These are phyloP conservation scores for Stevia rebaudiana DNA, from an alignment of 140 eudicot species.

Conservation along the genomic window DNA sequence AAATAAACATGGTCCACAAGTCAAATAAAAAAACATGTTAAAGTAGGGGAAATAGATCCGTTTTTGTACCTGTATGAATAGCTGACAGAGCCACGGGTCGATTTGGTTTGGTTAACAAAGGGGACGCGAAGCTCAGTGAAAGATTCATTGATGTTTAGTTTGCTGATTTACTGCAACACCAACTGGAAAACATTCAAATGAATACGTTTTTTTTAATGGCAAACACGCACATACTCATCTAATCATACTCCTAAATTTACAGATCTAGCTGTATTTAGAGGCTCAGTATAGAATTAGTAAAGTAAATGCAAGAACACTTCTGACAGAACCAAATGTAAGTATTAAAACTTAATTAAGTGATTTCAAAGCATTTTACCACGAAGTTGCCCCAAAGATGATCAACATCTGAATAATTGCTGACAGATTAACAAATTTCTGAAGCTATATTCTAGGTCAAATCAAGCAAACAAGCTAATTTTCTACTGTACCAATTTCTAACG, in stretches of 20 bases:
- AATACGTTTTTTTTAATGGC: too few relatives aligned
- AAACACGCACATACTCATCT: too few relatives aligned
- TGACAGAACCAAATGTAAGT: too few relatives aligned
- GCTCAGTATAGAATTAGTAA: too few relatives aligned
- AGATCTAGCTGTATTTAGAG: too few relatives aligned
- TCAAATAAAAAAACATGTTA: neutral
- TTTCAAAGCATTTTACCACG: neutral
- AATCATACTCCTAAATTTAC: too few relatives aligned
- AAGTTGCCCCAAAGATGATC: neutral
- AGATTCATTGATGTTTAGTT: neutral
- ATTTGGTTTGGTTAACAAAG: slow-evolving; percentile 10
- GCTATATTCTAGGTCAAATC: neutral
- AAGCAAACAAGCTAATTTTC: neutral
- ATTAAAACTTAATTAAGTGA: too few relatives aligned
- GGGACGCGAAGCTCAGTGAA: neutral
- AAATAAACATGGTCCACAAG: neutral
- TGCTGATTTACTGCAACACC: neutral
- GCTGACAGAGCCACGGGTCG: neutral
- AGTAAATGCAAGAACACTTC: too few relatives aligned
- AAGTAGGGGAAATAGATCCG: neutral
- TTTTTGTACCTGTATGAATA: slow-evolving; percentile 11
- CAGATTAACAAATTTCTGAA: neutral
- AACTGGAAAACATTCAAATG: too few relatives aligned
- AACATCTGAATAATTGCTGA: neutral
- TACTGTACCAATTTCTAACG: neutral